Evolutionary conservation across 75 land plant species (phyloP), one percentile per base, ranked within the genome.

Genomic region (Picea sitchensis): DNA sequence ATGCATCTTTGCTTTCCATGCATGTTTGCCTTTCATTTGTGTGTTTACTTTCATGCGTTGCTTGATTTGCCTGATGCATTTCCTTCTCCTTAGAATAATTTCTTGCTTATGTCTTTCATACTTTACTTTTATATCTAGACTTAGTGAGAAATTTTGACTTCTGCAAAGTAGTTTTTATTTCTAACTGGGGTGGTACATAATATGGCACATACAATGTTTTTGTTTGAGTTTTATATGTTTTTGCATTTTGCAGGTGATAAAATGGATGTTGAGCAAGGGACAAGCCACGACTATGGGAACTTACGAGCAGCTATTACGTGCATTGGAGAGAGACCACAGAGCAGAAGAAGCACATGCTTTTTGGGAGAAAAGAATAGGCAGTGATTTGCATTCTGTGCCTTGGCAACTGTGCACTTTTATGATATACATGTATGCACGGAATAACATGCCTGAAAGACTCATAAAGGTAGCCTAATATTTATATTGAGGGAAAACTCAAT

Each of bases 221-320:
- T 51, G 12, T 9, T 51, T 11, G 56, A 51, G 11, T 51, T 51
- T 51, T 51, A 51, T 51, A 51, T 51, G 56, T 9, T 9, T 51
- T 51, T 51, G 56, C 56, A 13, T 54, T 30, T 65, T 51, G 26
- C 75, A 96, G 96, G 93, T 96, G 3, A 83, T 87, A 21, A 96
- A 96, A 71, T 96, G 98, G 98, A 94, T 96, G 95, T 81, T 96
- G 36, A 94, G 97, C 86, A 96, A 92, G 76, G 98, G 98, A 11
- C 98, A 96, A 82, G 92, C 95, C 38, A 86, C 76, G 71, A 96
- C 98, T 73, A 86, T 88, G 91, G 90, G 89, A 60, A 94, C 95
- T 20, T 96, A 94, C 75, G 81, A 61, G 47, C 89, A 84, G 64
- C 81, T 96, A 64, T 77, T 96, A 69, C 80, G 76, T 58, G 98